Base-by-base conservation (phyloP, 2,329 filamentous ascomycete genomes). In the Fusarium xyrophilum region DNA sequence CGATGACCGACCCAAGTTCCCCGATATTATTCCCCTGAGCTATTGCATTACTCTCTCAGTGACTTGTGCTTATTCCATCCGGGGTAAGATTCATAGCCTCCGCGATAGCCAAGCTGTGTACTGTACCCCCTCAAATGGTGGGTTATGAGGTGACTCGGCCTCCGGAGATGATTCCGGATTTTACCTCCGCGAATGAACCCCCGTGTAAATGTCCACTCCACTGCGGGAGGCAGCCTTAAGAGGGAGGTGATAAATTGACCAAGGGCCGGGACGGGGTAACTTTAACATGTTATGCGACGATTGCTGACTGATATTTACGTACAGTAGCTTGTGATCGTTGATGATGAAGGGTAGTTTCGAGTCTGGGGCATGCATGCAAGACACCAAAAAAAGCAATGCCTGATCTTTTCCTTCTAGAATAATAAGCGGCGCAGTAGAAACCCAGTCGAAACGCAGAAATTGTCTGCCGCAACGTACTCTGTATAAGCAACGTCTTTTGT, bases 201-300 rank as follows among this genome's bases (percentile, higher is more conserved):
- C 13, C 17, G 21, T 40, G 12, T 15, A n/a, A 9, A 32, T 10
- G 19, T 30, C 25, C 35, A 25, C 21, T 63, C 39, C 39, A 57
- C 59, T 33, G 60, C 60, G 44, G 61, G 52, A 65, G 39, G 39
- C 53, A 65, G 60, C 62, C 62, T 43, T 64, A 65, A 52, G 35
- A 64, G 61, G 61, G 61, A 65, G 60, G 62, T 65, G 46, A 42
- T 28, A 30, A 28, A 46, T 15, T 38, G 32, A 38, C 15, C 12
- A 47, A 64, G 19, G 60, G 46, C 17, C 53, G 46, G 43, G 59
- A 44, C 32, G 58, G 43, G 36, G 14, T n/a, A 30, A 57, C 6
- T 13, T 56, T 52, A 44, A 36, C 30, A 30, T 35, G 39, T 32
- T 25, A 51, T 58, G 53, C 23, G 38, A 59, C 56, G 51, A 50